phyloP scores from a whole-genome alignment of 768 basidiomycete species.

The Termitomyces sp. region DNA sequence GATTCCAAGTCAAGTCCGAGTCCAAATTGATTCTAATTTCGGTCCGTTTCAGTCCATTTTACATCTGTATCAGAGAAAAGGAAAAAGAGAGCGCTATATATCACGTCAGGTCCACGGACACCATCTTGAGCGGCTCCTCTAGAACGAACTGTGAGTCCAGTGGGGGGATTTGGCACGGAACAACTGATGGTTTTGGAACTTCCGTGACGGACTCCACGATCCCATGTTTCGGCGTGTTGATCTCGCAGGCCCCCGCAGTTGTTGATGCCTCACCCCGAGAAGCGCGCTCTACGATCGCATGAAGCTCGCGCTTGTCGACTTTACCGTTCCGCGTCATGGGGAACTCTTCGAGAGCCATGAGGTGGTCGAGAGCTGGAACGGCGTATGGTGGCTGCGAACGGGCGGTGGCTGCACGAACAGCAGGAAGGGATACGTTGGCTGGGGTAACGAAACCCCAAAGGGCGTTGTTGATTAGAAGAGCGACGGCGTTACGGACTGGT shows the following conservation, averaged over 20 bases:
- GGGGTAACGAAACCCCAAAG: constrained; percentile 20
- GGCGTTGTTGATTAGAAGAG: constrained; percentile 16
- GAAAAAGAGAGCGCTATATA: not conserved
- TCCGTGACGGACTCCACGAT: not conserved
- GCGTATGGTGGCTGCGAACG: constrained; percentile 55
- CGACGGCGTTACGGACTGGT: constrained; percentile 13
- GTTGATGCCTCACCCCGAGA: not conserved
- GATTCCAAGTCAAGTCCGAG: not conserved
- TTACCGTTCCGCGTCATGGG: constrained; percentile 55
- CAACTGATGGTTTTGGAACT: not conserved
- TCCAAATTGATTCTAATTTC: not conserved
- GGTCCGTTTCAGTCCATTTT: constrained; percentile 1
- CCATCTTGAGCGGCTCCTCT: constrained; percentile 15
- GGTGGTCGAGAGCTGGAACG: constrained; percentile 47
- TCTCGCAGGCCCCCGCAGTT: not conserved
- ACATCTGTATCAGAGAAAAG: not conserved
- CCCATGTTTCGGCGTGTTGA: not conserved
- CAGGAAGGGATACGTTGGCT: constrained; percentile 7
- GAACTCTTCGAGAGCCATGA: constrained; percentile 39
- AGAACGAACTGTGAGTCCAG: constrained; percentile 11
- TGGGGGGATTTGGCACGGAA: not conserved
- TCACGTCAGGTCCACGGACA: constrained; percentile 9
- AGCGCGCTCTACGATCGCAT: constrained; percentile 11
- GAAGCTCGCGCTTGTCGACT: constrained; percentile 43
- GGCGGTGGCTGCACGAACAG: constrained; percentile 15